Evolutionary conservation across 257 asterid genomes (phyloP).

Genomic region (Linderniella brevidens): DNA sequence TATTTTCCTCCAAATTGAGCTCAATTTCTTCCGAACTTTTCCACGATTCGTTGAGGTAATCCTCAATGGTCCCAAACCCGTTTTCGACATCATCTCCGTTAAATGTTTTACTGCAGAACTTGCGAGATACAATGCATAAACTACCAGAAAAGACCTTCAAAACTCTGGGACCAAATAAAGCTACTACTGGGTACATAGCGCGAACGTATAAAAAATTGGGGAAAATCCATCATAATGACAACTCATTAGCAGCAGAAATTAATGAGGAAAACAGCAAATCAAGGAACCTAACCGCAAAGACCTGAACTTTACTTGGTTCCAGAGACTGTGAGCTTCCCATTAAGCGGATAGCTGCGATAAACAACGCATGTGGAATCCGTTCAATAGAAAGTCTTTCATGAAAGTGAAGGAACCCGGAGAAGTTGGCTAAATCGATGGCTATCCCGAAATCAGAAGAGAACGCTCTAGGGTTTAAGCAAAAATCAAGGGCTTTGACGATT

Average conservation of each 20-base stretch:
- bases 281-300: constrained; percentile 7
- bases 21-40: constrained; percentile 25
- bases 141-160: constrained; percentile 17
- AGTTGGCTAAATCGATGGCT: too few relatives aligned
- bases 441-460: too few relatives aligned
- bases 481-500: too few relatives aligned
- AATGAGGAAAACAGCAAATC: too few relatives aligned
- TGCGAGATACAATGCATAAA: constrained; percentile 30
- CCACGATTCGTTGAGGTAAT: constrained; percentile 51
- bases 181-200: constrained; percentile 49
- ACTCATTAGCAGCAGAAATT: constrained; percentile 7
- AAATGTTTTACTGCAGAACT: constrained; percentile 23
- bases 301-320: constrained; percentile 7
- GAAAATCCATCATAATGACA: constrained; percentile 18
- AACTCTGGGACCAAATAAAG: constrained; percentile 26
- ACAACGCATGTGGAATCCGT: neutral
- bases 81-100: constrained; percentile 32
- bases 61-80: constrained; percentile 53
- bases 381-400: too few relatives aligned
- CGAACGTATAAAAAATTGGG: constrained; percentile 11
- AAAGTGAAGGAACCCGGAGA: too few relatives aligned
- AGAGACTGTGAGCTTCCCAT: constrained; percentile 16
- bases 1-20: constrained; percentile 20
- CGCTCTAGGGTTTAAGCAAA: too few relatives aligned
- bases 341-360: constrained; percentile 9